Percentiles rank a stretch among this genome's conserved stretches.
phyloP scores from a whole-genome alignment of 2,329 filamentous ascomycete genomes.

The Diaporthe ilicicola region DNA sequence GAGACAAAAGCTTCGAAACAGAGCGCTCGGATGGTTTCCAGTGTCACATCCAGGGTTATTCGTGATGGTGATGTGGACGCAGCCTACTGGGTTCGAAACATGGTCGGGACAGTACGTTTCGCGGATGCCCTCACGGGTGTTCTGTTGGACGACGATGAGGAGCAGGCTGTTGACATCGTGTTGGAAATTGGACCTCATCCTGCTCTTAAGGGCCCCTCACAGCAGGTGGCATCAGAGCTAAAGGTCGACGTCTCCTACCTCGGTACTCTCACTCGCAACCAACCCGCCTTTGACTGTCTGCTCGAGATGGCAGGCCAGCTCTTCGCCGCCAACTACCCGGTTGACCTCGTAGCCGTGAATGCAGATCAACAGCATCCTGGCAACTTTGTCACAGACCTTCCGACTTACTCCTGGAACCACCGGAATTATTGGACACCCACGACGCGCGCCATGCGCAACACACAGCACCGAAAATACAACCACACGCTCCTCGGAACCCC shows the following conservation, averaged over 20 bases:
- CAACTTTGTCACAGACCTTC: conserved; percentile 4
- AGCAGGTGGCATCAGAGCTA: not conserved
- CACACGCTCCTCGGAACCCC: conserved; percentile 29
- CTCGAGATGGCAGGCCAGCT: conserved; percentile 6
- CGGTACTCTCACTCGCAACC: not conserved
- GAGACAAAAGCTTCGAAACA: not conserved
- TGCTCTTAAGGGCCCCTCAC: conserved; percentile 44
- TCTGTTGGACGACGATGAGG: not conserved
- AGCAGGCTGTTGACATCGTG: conserved; percentile 31
- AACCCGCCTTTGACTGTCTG: not conserved
- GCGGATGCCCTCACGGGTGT: conserved; percentile 33
- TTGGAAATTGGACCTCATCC: conserved; percentile 47
- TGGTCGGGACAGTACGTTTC: conserved; percentile 49
- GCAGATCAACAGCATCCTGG: not conserved
- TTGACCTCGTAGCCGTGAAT: conserved; percentile 4
- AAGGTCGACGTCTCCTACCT: not conserved
- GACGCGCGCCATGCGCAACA: conserved; percentile 27
- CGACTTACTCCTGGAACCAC: conserved; percentile 32
- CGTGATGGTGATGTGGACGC: conserved; percentile 14
- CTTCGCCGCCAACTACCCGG: not conserved
- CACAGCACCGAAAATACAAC: not conserved
- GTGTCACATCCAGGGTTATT: not conserved
- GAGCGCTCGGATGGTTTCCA: not conserved
- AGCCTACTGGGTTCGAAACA: conserved; percentile 42
- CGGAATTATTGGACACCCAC: conserved; percentile 28